Evolutionary conservation across 2,329 filamentous ascomycete genomes (phyloP).

Genomic region (Colletotrichum musicola): DNA sequence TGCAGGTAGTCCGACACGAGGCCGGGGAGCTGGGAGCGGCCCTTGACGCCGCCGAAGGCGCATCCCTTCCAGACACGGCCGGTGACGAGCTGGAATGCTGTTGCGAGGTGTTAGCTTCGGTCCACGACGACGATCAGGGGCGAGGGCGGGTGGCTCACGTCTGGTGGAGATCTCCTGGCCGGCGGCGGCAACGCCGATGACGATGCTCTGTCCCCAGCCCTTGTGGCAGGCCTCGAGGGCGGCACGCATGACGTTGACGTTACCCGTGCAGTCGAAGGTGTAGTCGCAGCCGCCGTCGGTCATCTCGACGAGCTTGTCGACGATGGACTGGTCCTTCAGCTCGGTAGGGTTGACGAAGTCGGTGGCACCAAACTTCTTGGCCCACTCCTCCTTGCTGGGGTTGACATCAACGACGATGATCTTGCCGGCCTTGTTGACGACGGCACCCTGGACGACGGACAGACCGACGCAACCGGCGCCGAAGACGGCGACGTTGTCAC

Average conservation of each 20-base stretch:
- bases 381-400: slow-evolving; percentile 90
- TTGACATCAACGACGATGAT: slow-evolving; percentile 86
- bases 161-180: slow-evolving; percentile 95
- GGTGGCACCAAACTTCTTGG: slow-evolving; percentile 94
- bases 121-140: no score
- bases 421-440: slow-evolving; percentile 82
- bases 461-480: slow-evolving; percentile 96
- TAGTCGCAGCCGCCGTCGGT: slow-evolving; percentile 98
- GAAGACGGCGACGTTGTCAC: slow-evolving; percentile 91
- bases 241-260: slow-evolving; percentile 94
- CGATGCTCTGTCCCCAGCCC: slow-evolving; percentile 97
- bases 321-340: slow-evolving; percentile 82
- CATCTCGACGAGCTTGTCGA: slow-evolving; percentile 95
- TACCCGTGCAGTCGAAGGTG: slow-evolving; percentile 99
- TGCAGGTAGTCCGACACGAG: slow-evolving; percentile 91
- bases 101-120: slow-evolving; percentile 19
- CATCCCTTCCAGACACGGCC: slow-evolving; percentile 98
- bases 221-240: slow-evolving; percentile 99
- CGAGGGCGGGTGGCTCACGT: slow-evolving; percentile 71
- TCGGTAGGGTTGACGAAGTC: slow-evolving; percentile 96
- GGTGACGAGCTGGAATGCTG: slow-evolving; percentile 98
- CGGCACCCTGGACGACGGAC: slow-evolving; percentile 93
- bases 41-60: slow-evolving; percentile 98
- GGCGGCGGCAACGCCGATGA: slow-evolving; percentile 96
- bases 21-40: slow-evolving; percentile 88